Evolutionary conservation across 495 filamentous ascomycete genomes (phyloP).

Genomic region (Amniculicola lignicola): DNA sequence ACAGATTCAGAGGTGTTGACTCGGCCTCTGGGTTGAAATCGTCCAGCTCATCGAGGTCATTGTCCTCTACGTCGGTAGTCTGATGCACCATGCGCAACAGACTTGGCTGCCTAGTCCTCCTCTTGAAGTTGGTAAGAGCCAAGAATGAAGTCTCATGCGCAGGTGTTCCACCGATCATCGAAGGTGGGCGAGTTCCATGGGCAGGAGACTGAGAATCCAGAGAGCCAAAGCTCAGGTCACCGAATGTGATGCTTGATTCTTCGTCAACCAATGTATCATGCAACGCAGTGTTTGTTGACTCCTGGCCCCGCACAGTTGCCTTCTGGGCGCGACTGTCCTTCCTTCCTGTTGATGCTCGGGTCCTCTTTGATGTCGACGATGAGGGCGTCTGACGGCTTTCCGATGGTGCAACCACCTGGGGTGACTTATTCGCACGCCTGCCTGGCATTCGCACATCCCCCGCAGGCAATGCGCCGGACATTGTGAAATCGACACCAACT

Average conservation of each 20-base stretch:
- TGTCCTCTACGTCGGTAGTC: slow-evolving; percentile 44
- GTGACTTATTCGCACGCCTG: neutral
- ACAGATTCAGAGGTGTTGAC: slow-evolving; percentile 59
- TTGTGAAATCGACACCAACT: slow-evolving; percentile 20
- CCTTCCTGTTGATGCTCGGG: slow-evolving; percentile 1
- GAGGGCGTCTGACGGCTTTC: neutral
- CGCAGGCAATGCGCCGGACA: slow-evolving; percentile 33
- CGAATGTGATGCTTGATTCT: slow-evolving; percentile 4
- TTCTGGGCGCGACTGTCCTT: neutral
- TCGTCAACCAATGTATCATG: neutral
- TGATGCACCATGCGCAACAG: slow-evolving; percentile 62
- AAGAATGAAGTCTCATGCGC: slow-evolving; percentile 56
- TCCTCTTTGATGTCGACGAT: neutral
- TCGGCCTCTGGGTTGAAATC: slow-evolving; percentile 60
- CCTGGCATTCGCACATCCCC: neutral
- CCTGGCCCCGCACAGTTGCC: neutral
- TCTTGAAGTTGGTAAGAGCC: slow-evolving; percentile 56
- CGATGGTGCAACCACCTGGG: neutral
- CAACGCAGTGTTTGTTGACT: neutral
- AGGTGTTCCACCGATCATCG: slow-evolving; percentile 45
- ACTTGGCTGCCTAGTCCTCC: slow-evolving; percentile 64
- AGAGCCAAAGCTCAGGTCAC: slow-evolving; percentile 13
- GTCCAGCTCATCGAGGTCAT: slow-evolving; percentile 41
- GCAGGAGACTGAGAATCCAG: slow-evolving; percentile 23
- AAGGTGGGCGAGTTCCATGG: slow-evolving; percentile 29